Evolutionary conservation across 2,329 filamentous ascomycete species (phyloP).

Genomic region (Aquanectria penicillioides): DNA sequence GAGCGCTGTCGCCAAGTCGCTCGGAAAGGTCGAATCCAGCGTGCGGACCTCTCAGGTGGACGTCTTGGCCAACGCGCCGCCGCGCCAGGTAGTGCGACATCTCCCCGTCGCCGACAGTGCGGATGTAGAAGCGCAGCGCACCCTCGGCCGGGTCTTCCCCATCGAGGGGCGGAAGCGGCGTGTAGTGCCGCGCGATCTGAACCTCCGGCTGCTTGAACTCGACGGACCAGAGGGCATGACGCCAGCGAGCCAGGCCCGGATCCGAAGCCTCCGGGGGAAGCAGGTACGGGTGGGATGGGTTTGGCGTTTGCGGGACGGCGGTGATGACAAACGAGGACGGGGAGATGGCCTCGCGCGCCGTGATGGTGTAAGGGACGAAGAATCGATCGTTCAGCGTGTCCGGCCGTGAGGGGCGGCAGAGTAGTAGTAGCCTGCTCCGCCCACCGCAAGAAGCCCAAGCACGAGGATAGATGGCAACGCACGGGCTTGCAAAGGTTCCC

Average conservation of each 20-base stretch:
- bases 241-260: constrained; percentile 40
- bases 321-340: constrained; percentile 76
- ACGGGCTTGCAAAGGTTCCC: constrained; percentile 52
- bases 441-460: constrained; percentile 34
- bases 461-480: constrained; percentile 36
- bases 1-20: constrained; percentile 43
- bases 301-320: constrained; percentile 56
- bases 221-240: constrained; percentile 81
- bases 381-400: constrained; percentile 63
- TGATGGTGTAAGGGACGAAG: constrained; percentile 75
- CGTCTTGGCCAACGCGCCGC: constrained; percentile 67
- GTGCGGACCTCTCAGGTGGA: constrained; percentile 84
- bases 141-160: constrained; percentile 47
- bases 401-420: constrained; percentile 31
- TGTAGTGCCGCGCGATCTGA: constrained; percentile 92
- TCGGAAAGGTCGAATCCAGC: constrained; percentile 67
- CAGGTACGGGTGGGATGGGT: constrained; percentile 44
- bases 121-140: constrained; percentile 77
- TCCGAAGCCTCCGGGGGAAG: background rate
- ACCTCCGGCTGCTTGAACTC: constrained; percentile 95
- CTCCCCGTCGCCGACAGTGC: constrained; percentile 82
- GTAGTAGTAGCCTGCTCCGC: constrained; percentile 41
- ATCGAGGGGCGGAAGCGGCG: constrained; percentile 74
- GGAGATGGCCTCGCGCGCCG: constrained; percentile 69
- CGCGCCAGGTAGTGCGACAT: constrained; percentile 83